Conservation (phyloP, 2,329 filamentous ascomycete species). For the Elsinoe necatrix region DNA sequence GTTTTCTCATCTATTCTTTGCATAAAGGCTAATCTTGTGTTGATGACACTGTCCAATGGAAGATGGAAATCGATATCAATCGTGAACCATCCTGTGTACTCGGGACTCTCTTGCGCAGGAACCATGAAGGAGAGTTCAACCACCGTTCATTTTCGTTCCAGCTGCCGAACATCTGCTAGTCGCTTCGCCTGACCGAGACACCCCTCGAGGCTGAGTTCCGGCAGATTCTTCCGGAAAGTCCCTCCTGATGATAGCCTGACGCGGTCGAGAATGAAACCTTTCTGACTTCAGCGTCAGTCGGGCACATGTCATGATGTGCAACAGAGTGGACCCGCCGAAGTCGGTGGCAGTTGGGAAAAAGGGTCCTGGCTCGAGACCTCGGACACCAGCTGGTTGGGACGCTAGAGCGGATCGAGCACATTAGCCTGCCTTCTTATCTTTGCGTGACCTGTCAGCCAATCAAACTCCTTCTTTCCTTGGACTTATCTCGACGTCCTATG, state of each 20-base stretch:
- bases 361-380: constrained; percentile 8
- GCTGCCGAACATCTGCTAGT: neutral
- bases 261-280: constrained; percentile 11
- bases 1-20: neutral
- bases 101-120: neutral
- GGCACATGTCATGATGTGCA: constrained; percentile 10
- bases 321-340: constrained; percentile 6
- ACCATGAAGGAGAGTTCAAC: neutral
- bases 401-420: neutral
- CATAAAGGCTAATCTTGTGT: constrained; percentile 4
- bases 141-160: neutral
- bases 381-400: neutral
- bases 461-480: neutral
- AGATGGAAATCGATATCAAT: neutral
- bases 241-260: neutral
- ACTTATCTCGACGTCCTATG: neutral
- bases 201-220: neutral
- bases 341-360: neutral
- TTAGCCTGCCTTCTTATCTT: neutral
- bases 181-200: neutral
- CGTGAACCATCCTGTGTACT: neutral
- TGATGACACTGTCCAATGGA: neutral
- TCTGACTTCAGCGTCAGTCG: neutral
- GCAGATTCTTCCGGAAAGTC: neutral
- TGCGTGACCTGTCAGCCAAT: neutral